phyloP scores from a whole-genome alignment of 2,329 filamentous ascomycete genomes.

The Macrophomina phaseolina region DNA sequence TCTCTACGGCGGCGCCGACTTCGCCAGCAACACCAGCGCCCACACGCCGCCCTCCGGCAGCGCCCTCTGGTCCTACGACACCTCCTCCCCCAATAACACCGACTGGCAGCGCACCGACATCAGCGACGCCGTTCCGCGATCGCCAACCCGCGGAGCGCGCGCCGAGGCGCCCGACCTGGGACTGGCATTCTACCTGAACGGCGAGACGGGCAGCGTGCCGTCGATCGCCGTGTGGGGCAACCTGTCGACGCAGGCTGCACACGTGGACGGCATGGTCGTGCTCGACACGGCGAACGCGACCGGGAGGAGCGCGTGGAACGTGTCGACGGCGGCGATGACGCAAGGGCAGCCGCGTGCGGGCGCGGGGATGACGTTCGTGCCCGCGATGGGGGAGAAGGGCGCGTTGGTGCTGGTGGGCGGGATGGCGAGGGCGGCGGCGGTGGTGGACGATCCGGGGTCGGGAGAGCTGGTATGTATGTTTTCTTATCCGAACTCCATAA shows the following conservation, averaged over 20 bases:
- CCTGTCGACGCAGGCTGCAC: background rate
- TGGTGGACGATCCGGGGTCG: background rate
- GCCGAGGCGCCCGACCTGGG: constrained; percentile 46
- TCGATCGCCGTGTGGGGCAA: constrained; percentile 4
- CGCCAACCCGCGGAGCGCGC: constrained; percentile 45
- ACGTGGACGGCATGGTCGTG: constrained; percentile 7
- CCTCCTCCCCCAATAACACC: background rate
- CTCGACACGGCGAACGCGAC: background rate
- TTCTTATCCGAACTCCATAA: too few relatives aligned
- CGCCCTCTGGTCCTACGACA: constrained; percentile 26
- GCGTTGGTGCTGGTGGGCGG: constrained; percentile 1
- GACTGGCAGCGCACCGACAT: background rate
- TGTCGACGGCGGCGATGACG: background rate
- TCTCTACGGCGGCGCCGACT: constrained; percentile 27
- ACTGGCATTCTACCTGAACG: constrained; percentile 49
- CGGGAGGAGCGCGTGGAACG: constrained; percentile 1
- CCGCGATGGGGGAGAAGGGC: background rate
- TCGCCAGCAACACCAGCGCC: background rate
- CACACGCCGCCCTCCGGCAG: background rate
- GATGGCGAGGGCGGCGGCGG: background rate
- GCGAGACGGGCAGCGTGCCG: constrained; percentile 31
- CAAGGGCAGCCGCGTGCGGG: background rate
- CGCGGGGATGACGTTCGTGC: background rate
- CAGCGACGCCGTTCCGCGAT: constrained; percentile 1
- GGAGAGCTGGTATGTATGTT: constrained; percentile 1